Base-by-base conservation (phyloP, 225 moss, liverwort and hornwort species). In the Takakia lepidozioides region DNA sequence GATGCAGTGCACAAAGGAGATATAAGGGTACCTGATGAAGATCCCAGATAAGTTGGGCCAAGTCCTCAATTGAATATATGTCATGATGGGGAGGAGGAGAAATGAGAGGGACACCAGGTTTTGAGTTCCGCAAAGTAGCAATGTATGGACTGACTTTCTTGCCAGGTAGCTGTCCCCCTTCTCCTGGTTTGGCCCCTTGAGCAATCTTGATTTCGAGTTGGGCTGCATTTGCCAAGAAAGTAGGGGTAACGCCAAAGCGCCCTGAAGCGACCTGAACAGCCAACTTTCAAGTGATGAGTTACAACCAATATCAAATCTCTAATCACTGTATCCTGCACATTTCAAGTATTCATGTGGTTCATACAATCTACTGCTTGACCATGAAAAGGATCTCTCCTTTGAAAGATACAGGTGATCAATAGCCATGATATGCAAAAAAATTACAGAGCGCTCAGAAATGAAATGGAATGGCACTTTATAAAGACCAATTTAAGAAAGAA, bases 11-110 rank as follows among this genome's bases (percentile, higher is more conserved):
- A n/a, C n/a, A n/a, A n/a, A 48, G 8, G 21, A 19, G n/a, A 43
- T 5, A 27, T 20, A n/a, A 10, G 4, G 17, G 4, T 67, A 93
- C 92, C 93, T 89, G 89, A 54, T 95, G 93, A 26, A 95, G 84
- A 30, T 95, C 93, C 49, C 69, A 89, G 43, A 95, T 95, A 15
- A 95, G 84, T 59, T 95, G 93, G 2, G 93, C 93, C 65, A 95
- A 69, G 56, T 95, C 93, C 70, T 95, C 93, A 48, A 95, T 95
- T 10, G 93, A 95, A 64, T 95, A 95, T 30, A 95, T 95, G 52
- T 95, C 93, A 60, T 95, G 93, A 61, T 95, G 93, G 46, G 93
- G 93, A 63, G 93, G 93, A 28, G 93, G 93, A 56, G 89, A 89
- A 43, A 95, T 95, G 17, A 95, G 76, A 15, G 93, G 89, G 34